phyloP scores from a whole-genome alignment of 2,329 filamentous ascomycete genomes.

The Aspergillus melleus region DNA sequence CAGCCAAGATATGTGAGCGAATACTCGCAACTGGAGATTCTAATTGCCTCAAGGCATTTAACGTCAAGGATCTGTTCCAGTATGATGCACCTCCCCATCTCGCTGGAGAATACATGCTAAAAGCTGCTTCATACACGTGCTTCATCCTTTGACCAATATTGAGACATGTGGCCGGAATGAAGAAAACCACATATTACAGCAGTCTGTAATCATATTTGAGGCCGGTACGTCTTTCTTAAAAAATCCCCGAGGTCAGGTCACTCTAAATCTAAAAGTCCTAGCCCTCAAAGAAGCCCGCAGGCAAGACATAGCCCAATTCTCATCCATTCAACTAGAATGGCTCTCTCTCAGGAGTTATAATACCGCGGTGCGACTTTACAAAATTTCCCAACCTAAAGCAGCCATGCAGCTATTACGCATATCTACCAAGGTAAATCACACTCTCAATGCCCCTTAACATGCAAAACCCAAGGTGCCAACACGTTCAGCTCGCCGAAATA shows the following conservation, averaged over 20 bases:
- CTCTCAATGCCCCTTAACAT: background rate
- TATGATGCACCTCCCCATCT: slow-evolving; percentile 43
- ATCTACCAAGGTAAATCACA: slow-evolving; percentile 44
- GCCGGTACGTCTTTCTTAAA: slow-evolving; percentile 39
- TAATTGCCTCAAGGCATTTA: slow-evolving; percentile 49
- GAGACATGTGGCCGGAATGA: slow-evolving; percentile 27
- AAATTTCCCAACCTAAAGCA: slow-evolving; percentile 56
- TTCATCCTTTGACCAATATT: slow-evolving; percentile 47
- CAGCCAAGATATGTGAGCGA: slow-evolving; percentile 59
- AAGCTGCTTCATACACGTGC: slow-evolving; percentile 40
- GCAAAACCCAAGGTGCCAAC: background rate
- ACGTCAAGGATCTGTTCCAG: slow-evolving; percentile 64
- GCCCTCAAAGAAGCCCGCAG: slow-evolving; percentile 48
- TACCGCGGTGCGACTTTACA: slow-evolving; percentile 63
- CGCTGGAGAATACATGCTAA: slow-evolving; percentile 1
- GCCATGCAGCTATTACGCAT: slow-evolving; percentile 56
- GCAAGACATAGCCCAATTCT: slow-evolving; percentile 54
- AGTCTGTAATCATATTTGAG: slow-evolving; percentile 59
- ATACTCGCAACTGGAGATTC: slow-evolving; percentile 60
- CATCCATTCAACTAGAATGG: slow-evolving; percentile 71
- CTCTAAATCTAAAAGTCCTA: slow-evolving; percentile 12
- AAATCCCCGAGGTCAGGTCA: slow-evolving; percentile 38
- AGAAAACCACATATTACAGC: slow-evolving; percentile 32
- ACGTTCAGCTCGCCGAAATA: slow-evolving; percentile 39
- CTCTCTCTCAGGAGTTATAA: slow-evolving; percentile 84